Evolutionary conservation across 2,329 filamentous ascomycete genomes (phyloP), one percentile per base, ranked within the genome.

Genomic region (Colletotrichum tanaceti): DNA sequence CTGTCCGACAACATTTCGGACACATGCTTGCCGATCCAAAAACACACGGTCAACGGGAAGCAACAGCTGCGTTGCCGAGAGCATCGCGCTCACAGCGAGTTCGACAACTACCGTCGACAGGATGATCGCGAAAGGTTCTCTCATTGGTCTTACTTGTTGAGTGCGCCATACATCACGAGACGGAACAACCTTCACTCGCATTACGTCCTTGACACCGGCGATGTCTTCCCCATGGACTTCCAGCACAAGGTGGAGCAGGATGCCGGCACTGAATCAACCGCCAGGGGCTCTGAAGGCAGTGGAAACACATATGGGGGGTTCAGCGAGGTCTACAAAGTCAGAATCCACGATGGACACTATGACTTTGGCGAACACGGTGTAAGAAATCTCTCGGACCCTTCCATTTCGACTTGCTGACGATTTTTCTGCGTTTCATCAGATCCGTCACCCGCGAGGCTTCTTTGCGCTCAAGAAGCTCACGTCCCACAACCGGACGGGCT

Each of bases 381-480:
- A 65, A 43, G 47, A 28, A 28, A 28, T 22, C 7, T 24, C 14
- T 20, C n/a, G 7, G 13, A 16, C 10, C n/a, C 11, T 20, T 13
- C 24, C 10, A 7, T n/a, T 9, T 22, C 10, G 16, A 4, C 18
- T 2, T 11, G 47, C 20, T 50, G 10, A 61, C 35, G 4, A 9
- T n/a, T 35, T n/a, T n/a, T n/a, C n/a, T 6, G 28, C 1, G 28
- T 22, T 28, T 39, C 1, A 1, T 7, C 16, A 68, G 65, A 65
- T 68, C 6, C 60, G 61, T 1, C 60, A 65, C n/a, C 65, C 65
- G 13, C 61, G 64, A 24, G 47, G 47, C 3, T 64, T 41, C 5
- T 68, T 68, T 3, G 65, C 65, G 0, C 44, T 68, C 13, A 68
- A 68, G 28, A 68, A 65, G 35, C 54, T 68, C n/a, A 68, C 61